Percentiles rank a stretch among this genome's conserved stretches.
phyloP scores from a whole-genome alignment of 225 moss, liverwort and hornwort genomes.

The Straminergon stramineum region DNA sequence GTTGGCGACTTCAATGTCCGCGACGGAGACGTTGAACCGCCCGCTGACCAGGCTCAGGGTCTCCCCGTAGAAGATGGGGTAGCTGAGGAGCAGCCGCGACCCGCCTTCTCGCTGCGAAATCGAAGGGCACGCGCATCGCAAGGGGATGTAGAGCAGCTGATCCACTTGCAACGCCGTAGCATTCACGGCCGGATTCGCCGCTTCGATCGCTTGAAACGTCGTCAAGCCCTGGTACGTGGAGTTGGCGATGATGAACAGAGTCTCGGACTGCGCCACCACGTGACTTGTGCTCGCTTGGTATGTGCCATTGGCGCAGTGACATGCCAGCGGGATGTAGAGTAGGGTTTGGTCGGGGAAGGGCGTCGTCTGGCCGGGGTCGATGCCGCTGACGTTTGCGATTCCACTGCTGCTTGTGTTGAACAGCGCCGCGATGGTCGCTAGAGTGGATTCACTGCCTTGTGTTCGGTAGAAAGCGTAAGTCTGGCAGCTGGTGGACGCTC shows the following conservation, averaged over 20 bases:
- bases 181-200: slow-evolving; percentile 10
- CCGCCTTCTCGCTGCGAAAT: not conserved
- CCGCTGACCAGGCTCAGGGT: not conserved
- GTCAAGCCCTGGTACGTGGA: slow-evolving; percentile 22
- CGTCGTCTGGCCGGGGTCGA: not conserved
- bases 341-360: not conserved
- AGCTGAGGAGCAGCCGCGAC: slow-evolving; percentile 37
- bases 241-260: slow-evolving; percentile 3
- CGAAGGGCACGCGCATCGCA: slow-evolving; percentile 34
- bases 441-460: not conserved
- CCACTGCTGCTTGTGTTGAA: slow-evolving; percentile 2
- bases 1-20: slow-evolving; percentile 37
- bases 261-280: not conserved
- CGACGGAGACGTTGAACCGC: slow-evolving; percentile 19
- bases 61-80: slow-evolving; percentile 17
- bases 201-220: slow-evolving; percentile 15
- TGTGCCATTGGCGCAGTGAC: slow-evolving; percentile 24
- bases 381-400: slow-evolving; percentile 20
- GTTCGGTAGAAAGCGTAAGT: slow-evolving; percentile 27
- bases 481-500: slow-evolving; percentile 11
- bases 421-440: not conserved
- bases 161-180: not conserved
- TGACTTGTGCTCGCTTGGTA: slow-evolving; percentile 28
- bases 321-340: slow-evolving; percentile 43
- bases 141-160: slow-evolving; percentile 4